Evolutionary conservation across 2,329 filamentous ascomycete genomes (phyloP), one percentile per base, ranked within the genome.

Genomic region (Stenocarpella maydis): DNA sequence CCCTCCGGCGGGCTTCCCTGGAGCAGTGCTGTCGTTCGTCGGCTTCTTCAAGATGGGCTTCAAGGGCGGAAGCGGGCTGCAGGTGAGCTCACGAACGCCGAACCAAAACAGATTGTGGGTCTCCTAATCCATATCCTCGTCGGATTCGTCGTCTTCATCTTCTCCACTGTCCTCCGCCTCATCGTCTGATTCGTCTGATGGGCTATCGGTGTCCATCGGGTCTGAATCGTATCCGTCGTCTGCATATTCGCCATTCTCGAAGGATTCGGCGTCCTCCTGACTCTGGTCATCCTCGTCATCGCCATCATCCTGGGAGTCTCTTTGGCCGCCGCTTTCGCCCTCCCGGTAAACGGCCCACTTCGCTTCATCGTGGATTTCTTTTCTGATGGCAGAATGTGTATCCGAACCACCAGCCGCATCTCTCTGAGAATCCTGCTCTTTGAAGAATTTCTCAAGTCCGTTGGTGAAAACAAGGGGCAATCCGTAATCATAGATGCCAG

Each of bases 81-180:
- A 47, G 26, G 26, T 61, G 3, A 61, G 41, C 58, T 61, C 58
- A 17, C 26, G 26, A 26, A 31, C 31, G 28, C 58, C 58, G 41
- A 47, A 61, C 58, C 58, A 61, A 41, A 61, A 61, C 41, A 61
- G 41, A 19, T 61, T 61, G 58, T 61, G 58, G 41, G 41, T 34
- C 24, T 31, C 50, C 63, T n/a, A 65, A 31, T 65, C 63, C 34
- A 41, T 31, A 52, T 65, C 47, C 2, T 65, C 61, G 24, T 52
- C 34, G 34, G 9, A 12, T 37, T 37, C 28, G 49, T 53, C 45
- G 21, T 53, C 61, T 12, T 65, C 31, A 7, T 65, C 43, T 1
- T 37, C 28, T 9, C 37, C 34, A 34, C 12, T 12, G 3, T 52
- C 26, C 9, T 65, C 63, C n/a, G n/a, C n/a, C 6, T 65, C 28